phyloP scores from a whole-genome alignment of 2,329 filamentous ascomycete genomes.

The Xylariaceae sp. region DNA sequence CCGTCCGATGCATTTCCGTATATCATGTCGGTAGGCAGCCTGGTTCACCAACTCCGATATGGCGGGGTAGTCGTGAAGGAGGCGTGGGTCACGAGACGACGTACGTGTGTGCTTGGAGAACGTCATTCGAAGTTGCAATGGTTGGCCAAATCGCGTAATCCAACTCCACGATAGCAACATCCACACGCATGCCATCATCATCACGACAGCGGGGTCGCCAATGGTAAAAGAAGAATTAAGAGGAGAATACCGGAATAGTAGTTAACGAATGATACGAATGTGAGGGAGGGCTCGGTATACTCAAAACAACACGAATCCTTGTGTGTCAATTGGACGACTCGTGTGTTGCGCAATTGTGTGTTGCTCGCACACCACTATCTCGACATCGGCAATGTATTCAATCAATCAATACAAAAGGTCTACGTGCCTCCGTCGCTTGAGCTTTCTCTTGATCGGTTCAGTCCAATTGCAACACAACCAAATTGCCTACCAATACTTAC shows the following conservation, averaged over 20 bases:
- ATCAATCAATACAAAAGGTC: slow-evolving; percentile 3
- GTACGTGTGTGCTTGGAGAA: neutral
- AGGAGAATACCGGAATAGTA: neutral
- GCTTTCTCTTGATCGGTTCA: neutral
- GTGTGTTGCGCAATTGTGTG: slow-evolving; percentile 26
- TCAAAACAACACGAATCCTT: slow-evolving; percentile 5
- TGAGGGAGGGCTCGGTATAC: slow-evolving; percentile 15
- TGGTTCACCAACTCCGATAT: too few relatives aligned
- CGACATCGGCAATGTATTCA: slow-evolving; percentile 1
- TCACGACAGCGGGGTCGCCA: slow-evolving; percentile 13
- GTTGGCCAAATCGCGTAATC: slow-evolving; percentile 28
- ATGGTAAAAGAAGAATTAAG: neutral
- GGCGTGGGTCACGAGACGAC: too few relatives aligned
- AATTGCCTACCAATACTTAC: neutral
- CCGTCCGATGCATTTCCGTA: too few relatives aligned
- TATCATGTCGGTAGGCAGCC: too few relatives aligned
- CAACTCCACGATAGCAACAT: slow-evolving; percentile 31
- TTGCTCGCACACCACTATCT: slow-evolving; percentile 29
- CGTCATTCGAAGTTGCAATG: slow-evolving; percentile 1
- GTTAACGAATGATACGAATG: slow-evolving; percentile 5
- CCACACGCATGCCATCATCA: slow-evolving; percentile 14
- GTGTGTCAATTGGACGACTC: slow-evolving; percentile 25
- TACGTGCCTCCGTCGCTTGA: neutral
- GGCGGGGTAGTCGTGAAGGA: too few relatives aligned
- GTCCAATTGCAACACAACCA: neutral